Evolutionary conservation across 2,329 filamentous ascomycete genomes (phyloP), one percentile per base, ranked within the genome.

Genomic region (Pseudopyricularia javanii): DNA sequence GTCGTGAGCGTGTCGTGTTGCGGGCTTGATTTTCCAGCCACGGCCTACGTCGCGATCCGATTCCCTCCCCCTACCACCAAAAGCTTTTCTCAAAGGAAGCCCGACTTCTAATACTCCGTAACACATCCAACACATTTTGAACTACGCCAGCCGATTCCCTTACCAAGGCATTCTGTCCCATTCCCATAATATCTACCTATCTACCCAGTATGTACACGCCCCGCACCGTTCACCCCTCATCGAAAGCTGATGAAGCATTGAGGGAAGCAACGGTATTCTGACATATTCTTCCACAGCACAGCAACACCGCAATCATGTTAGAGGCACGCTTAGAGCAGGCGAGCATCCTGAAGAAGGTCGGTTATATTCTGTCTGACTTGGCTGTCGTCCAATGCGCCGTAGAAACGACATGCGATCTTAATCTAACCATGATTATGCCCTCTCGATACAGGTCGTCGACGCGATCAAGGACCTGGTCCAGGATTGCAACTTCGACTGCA

Each of bases 401-500:
- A 24, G 9, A 35, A 15, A 28, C 34, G 48, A 50, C 48, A 26
- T 17, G 11, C 32, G 17, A 22, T 22, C n/a, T 14, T 15, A 24
- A 9, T 22, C 9, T 33, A 47, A 22, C 6, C n/a, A n/a, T n/a
- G n/a, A n/a, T n/a, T n/a, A n/a, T n/a, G n/a, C n/a, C n/a, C n/a
- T n/a, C n/a, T n/a, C n/a, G n/a, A n/a, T n/a, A 17, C 60, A 95
- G 90, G 88, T 97, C 58, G 91, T 98, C 64, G 94, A 98, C 69
- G 89, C 94, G 63, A 96, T 98, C 83, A 97, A 96, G 74, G 93
- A 98, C 65, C 83, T 98, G 51, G 93, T 98, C 52, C 93, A 97
- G 73, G 93, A 98, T 75, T 98, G 93, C 84, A 98, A 98, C 75
- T 98, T 98, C 75, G 93, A 98, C 79, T 98, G 94, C 86, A 98